Conservation (phyloP, 257 asterid genomes). For the Lavandula angustifolia region DNA sequence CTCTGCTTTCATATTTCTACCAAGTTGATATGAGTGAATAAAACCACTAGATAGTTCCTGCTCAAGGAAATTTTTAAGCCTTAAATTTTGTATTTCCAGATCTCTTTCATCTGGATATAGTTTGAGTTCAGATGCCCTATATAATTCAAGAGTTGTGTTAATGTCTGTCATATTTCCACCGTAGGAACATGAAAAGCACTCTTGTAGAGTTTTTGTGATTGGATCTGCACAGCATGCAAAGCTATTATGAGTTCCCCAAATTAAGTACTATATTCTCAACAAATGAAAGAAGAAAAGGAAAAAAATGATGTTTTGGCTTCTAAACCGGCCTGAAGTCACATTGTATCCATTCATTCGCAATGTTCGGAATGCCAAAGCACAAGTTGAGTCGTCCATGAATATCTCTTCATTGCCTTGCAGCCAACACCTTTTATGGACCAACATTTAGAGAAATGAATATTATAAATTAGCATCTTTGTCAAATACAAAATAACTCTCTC, state of each 20-base stretch:
- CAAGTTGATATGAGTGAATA: conserved; percentile 35
- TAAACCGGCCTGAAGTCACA: conserved; percentile 63
- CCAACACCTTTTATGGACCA: conserved; percentile 66
- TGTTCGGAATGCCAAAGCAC: conserved; percentile 74
- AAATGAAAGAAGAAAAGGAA: neutral
- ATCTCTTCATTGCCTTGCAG: conserved; percentile 83
- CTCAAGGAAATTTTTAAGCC: conserved; percentile 55
- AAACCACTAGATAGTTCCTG: conserved; percentile 41
- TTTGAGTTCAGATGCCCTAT: conserved; percentile 64
- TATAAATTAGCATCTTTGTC: conserved; percentile 6
- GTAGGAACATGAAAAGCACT: conserved; percentile 39
- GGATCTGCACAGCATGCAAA: conserved; percentile 48
- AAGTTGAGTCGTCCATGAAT: conserved; percentile 68
- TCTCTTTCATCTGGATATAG: conserved; percentile 52
- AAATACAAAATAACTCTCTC: neutral
- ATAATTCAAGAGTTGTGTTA: conserved; percentile 54
- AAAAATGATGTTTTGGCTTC: neutral
- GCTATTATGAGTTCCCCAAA: neutral
- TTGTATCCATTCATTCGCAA: conserved; percentile 72
- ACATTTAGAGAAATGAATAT: conserved; percentile 31
- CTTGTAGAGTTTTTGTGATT: conserved; percentile 45
- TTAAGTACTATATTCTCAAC: neutral
- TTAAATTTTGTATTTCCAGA: conserved; percentile 46
- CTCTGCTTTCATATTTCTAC: conserved; percentile 51
- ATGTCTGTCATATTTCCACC: conserved; percentile 51